These are phyloP conservation scores for Elasticomyces elasticus DNA, from an alignment of 495 filamentous ascomycete species.

Conservation along the genomic window DNA sequence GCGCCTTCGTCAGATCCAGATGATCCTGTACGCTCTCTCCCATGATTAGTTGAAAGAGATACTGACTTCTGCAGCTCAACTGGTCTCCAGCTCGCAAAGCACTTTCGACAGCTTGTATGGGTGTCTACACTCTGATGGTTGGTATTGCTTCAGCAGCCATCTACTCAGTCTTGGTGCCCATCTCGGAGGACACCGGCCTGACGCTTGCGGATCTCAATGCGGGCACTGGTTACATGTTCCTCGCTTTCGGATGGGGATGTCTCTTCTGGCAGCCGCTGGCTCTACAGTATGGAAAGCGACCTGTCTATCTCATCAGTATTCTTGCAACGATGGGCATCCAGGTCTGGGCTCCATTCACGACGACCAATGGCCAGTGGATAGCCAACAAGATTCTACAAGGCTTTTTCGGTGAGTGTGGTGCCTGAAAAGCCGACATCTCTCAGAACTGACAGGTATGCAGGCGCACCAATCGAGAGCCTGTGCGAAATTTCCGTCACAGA, in stretches of 20 bases:
- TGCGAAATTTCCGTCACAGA: slow-evolving; percentile 54
- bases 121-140: slow-evolving; percentile 47
- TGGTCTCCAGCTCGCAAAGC: slow-evolving; percentile 27
- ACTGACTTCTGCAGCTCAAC: slow-evolving; percentile 18
- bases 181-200: slow-evolving; percentile 46
- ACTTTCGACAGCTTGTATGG: slow-evolving; percentile 20
- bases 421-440: no score
- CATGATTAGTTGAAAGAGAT: not conserved
- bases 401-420: no score
- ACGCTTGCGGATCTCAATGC: slow-evolving; percentile 45
- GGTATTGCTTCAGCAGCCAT: slow-evolving; percentile 52
- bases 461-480: slow-evolving; percentile 53
- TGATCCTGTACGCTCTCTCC: slow-evolving; percentile 18
- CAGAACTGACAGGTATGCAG: no score
- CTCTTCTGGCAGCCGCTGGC: slow-evolving; percentile 63
- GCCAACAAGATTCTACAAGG: slow-evolving; percentile 51
- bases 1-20: slow-evolving; percentile 23
- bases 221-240: slow-evolving; percentile 51
- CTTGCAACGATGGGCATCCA: slow-evolving; percentile 42
- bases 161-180: slow-evolving; percentile 51
- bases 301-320: slow-evolving; percentile 50
- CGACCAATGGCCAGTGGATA: slow-evolving; percentile 52
- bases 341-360: slow-evolving; percentile 39
- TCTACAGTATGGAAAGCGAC: slow-evolving; percentile 56
- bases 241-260: slow-evolving; percentile 40